A percentile compares a stretch with the other conserved stretches of the same genome.
Conservation (phyloP, 208 protist species). For the Leishmania guyanensis region DNA sequence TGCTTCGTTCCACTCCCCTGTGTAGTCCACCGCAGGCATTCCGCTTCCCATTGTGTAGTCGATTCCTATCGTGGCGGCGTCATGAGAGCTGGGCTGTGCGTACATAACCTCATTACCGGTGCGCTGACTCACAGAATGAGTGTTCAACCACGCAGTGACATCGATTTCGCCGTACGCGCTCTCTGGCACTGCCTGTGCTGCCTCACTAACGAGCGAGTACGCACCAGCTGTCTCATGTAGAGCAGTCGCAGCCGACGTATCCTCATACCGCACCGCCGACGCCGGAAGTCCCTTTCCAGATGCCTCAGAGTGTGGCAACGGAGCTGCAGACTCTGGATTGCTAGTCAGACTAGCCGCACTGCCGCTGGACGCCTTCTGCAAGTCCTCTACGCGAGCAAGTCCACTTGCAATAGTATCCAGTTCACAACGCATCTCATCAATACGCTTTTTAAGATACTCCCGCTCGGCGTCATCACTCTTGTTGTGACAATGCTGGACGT, state of each 20-base stretch:
- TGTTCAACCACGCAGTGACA: constrained; percentile 26
- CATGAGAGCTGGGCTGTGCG: neutral
- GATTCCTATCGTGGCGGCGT: neutral
- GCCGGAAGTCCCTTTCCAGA: neutral
- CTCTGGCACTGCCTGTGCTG: neutral
- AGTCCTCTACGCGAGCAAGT: neutral
- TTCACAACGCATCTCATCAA: constrained; percentile 46
- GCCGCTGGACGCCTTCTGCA: neutral
- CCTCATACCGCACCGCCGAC: neutral
- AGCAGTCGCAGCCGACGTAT: neutral
- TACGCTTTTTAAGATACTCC: constrained; percentile 50
- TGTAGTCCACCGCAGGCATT: constrained; percentile 9
- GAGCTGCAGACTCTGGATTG: neutral
- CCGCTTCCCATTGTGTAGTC: neutral
- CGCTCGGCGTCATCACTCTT: constrained; percentile 43
- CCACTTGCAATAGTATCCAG: neutral
- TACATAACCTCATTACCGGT: neutral
- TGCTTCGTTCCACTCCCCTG: constrained; percentile 13
- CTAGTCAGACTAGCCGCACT: neutral
- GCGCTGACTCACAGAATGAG: neutral
- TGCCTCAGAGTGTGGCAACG: neutral
- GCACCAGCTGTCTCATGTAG: neutral
- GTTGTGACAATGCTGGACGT: constrained; percentile 4
- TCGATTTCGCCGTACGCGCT: constrained; percentile 11
- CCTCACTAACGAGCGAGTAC: neutral